phyloP scores from a whole-genome alignment of 2,329 filamentous ascomycete genomes.

The Diaporthe capsici region DNA sequence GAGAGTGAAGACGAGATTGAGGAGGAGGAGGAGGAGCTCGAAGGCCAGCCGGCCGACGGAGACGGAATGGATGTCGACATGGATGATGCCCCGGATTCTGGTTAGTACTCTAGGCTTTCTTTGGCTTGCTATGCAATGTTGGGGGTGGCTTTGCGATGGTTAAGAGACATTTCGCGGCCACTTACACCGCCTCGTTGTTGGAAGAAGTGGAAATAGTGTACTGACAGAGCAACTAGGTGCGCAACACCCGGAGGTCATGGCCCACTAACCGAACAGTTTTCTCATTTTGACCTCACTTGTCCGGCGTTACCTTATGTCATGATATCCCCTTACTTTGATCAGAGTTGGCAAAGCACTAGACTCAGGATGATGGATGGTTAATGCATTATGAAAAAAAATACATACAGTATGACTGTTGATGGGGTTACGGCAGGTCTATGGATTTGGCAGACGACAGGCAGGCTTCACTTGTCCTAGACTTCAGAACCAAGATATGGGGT shows the following conservation, averaged over 20 bases:
- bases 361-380: slow-evolving; percentile 37
- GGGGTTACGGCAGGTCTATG: slow-evolving; percentile 18
- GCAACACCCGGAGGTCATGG: slow-evolving; percentile 41
- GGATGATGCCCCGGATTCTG: slow-evolving; percentile 42
- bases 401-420: slow-evolving; percentile 20
- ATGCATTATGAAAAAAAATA: slow-evolving; percentile 36
- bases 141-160: neutral
- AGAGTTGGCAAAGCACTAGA: slow-evolving; percentile 34
- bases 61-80: slow-evolving; percentile 55
- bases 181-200: neutral
- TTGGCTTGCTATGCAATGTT: neutral
- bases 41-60: slow-evolving; percentile 47
- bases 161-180: neutral
- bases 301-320: slow-evolving; percentile 42
- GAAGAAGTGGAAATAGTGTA: neutral
- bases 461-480: slow-evolving; percentile 22
- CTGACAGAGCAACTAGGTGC: slow-evolving; percentile 25
- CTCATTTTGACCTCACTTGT: slow-evolving; percentile 32
- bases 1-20: slow-evolving; percentile 56
- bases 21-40: slow-evolving; percentile 52
- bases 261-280: slow-evolving; percentile 36
- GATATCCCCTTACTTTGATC: slow-evolving; percentile 42
- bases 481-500: slow-evolving; percentile 4
- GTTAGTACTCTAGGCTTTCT: slow-evolving; percentile 16
- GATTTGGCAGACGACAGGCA: slow-evolving; percentile 2